These are phyloP conservation scores for Magnaporthiopsis rhizophila DNA, from an alignment of 2,329 filamentous ascomycete species.

Conservation along the genomic window DNA sequence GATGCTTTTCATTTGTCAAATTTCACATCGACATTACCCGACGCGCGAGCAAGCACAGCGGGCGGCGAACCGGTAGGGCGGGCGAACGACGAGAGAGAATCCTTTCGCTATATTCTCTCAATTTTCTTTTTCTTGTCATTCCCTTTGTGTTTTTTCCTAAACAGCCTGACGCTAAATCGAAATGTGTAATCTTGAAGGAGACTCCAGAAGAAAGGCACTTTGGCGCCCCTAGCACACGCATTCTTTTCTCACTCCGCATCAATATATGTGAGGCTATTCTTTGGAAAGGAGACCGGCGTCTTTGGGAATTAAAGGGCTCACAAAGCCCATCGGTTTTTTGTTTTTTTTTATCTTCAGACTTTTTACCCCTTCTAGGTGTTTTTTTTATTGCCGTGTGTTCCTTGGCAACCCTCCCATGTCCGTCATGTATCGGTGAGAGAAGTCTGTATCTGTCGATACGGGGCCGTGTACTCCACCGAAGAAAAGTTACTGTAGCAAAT, in stretches of 20 bases:
- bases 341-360: neutral
- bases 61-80: conserved; percentile 1
- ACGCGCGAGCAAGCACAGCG: conserved; percentile 1
- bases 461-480: neutral
- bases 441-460: neutral
- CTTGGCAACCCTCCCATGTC: neutral
- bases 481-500: neutral
- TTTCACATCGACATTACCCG: neutral
- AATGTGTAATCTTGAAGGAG: conserved; percentile 24
- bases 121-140: conserved; percentile 7
- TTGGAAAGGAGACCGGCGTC: neutral
- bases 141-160: conserved; percentile 13
- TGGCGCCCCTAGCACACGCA: neutral
- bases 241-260: neutral
- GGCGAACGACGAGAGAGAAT: conserved; percentile 1
- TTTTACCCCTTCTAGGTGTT: neutral
- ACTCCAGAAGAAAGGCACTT: neutral
- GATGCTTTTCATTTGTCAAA: neutral
- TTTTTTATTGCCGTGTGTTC: neutral
- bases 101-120: neutral
- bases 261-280: neutral
- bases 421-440: neutral
- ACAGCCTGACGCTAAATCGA: conserved; percentile 18
- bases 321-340: neutral
- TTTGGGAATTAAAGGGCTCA: neutral